phyloP scores from a whole-genome alignment of 352 stramenopile species.

The Albugo candida region DNA sequence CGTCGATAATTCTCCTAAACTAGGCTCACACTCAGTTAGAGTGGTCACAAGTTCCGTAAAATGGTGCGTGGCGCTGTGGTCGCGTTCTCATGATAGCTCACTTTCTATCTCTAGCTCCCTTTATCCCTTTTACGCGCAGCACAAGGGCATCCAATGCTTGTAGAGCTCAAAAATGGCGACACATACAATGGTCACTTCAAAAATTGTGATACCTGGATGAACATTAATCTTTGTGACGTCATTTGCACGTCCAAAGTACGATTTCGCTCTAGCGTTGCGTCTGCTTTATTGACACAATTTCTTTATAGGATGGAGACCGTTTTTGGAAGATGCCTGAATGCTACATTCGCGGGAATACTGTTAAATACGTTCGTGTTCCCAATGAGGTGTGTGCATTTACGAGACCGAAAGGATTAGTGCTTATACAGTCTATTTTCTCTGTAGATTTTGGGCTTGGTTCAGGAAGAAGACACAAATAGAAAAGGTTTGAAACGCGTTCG shows the following conservation, averaged over 20 bases:
- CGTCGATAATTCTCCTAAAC: no score
- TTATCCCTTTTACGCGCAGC: conserved; percentile 92
- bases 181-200: conserved; percentile 96
- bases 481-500: conserved; percentile 19
- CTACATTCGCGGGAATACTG: conserved; percentile 95
- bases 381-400: conserved; percentile 78
- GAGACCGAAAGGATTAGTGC: not conserved
- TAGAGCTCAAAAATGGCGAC: conserved; percentile 98
- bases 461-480: conserved; percentile 83
- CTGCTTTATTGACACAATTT: not conserved
- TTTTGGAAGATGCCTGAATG: conserved; percentile 98
- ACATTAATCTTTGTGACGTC: conserved; percentile 97
- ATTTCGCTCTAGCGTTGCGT: not conserved
- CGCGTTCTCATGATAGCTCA: not conserved
- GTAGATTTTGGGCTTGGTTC: conserved; percentile 86
- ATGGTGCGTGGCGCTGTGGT: no score
- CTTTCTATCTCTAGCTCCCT: conserved; percentile 57
- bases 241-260: conserved; percentile 92
- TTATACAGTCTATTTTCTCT: not conserved
- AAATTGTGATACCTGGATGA: conserved; percentile 98
- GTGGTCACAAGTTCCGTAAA: no score
- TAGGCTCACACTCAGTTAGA: no score
- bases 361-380: conserved; percentile 97
- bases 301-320: conserved; percentile 81
- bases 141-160: conserved; percentile 89